Evolutionary conservation across 1,139 yeast species (phyloP), one percentile per base, ranked within the genome.

Genomic region (Saccharomyces hybrid): DNA sequence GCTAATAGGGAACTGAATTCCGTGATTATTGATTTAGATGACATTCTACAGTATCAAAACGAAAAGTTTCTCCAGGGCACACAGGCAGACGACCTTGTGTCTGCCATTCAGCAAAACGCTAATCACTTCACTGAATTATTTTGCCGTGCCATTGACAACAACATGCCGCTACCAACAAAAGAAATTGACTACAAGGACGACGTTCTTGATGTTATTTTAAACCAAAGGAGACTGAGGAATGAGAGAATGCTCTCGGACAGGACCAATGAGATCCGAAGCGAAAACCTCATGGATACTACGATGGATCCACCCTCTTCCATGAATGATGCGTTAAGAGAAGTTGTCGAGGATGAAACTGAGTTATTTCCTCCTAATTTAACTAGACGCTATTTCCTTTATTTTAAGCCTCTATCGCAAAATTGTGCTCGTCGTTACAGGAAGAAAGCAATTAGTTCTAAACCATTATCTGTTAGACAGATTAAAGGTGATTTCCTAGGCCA

Each of bases 141-240:
- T 67, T 79, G 89, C 54, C 75, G 76, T 49, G 85, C 83, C 8
- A 81, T 88, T 50, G 99, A 95, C 71, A 84, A 82, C 54, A 72
- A 88, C 55, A 81, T 93, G 82, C 99, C 99, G 0, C 89, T 97
- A 25, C 84, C 95, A 2, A 72, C 74, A 20, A 78, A 77, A 54
- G 93, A 88, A 61, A 77, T 91, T 53, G 75, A 84, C 50, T 88
- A 87, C 70, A 83, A 84, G 63, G 97, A 90, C 68, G 96, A 89
- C 63, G 98, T 93, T 9, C 75, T 95, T 63, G 99, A 95, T 68
- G 96, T 93, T 56, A 89, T 95, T 57, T 77, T 91, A 61, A 91
- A 88, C 66, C 98, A 93, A 74, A 81, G 99, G 69, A 83, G 80
- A 64, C 79, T 88, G 69, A 80, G 96, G 65, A 93, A 93, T 69